A percentile compares a stretch with the other conserved stretches of the same genome.
These are phyloP conservation scores for Infundibulicybe gibba DNA, from an alignment of 768 basidiomycete species.

Conservation along the genomic window DNA sequence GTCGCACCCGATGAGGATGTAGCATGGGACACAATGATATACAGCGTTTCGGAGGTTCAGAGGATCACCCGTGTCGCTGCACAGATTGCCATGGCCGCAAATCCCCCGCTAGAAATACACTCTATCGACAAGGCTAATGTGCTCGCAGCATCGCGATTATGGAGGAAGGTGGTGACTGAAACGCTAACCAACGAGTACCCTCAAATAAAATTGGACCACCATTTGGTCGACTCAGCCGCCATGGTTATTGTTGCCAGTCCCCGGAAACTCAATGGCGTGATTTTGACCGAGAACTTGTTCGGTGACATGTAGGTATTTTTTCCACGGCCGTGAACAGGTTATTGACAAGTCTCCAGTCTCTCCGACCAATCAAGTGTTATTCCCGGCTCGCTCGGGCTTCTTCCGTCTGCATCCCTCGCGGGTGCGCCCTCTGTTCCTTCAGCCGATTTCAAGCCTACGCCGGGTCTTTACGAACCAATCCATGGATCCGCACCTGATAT, in stretches of 20 bases:
- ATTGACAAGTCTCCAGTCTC: slow-evolving; percentile 47
- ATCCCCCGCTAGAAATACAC: slow-evolving; percentile 86
- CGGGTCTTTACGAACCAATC: slow-evolving; percentile 96
- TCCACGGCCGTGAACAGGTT: background rate
- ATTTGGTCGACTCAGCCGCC: slow-evolving; percentile 92
- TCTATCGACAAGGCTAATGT: slow-evolving; percentile 99
- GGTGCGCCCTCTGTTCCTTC: slow-evolving; percentile 72
- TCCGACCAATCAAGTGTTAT: slow-evolving; percentile 98
- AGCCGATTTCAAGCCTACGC: slow-evolving; percentile 68
- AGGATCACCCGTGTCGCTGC: slow-evolving; percentile 96
- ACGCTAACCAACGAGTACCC: slow-evolving; percentile 85
- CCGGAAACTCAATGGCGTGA: slow-evolving; percentile 89
- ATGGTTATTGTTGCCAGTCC: slow-evolving; percentile 94
- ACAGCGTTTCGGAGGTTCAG: slow-evolving; percentile 88
- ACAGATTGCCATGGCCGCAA: slow-evolving; percentile 77
- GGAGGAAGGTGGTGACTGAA: slow-evolving; percentile 91
- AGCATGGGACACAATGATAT: slow-evolving; percentile 93
- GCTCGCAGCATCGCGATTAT: slow-evolving; percentile 88
- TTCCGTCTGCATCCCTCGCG: slow-evolving; percentile 95
- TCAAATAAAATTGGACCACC: slow-evolving; percentile 82
- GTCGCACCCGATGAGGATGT: slow-evolving; percentile 57
- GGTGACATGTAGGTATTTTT: slow-evolving; percentile 77
- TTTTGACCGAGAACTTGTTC: slow-evolving; percentile 94
- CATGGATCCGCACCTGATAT: slow-evolving; percentile 96
- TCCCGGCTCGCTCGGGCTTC: slow-evolving; percentile 92